Evolutionary conservation across 352 stramenopile species (phyloP).

Genomic region (Phytophthora citricola): DNA sequence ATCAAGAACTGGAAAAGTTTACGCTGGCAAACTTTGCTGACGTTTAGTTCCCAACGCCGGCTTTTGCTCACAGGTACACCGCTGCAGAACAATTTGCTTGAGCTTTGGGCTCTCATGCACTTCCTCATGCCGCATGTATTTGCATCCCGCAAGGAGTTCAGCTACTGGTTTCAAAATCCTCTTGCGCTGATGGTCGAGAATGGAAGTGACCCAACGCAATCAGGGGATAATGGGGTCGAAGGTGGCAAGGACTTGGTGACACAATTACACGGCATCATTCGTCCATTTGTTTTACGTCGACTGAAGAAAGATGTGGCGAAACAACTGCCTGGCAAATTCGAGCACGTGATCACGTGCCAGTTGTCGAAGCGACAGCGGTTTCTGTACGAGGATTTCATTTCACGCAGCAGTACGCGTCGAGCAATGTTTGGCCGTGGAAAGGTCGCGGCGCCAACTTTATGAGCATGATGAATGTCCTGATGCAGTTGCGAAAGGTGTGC

Average conservation of each 20-base stretch:
- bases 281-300: slow-evolving; percentile 96
- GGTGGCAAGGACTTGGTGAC: slow-evolving; percentile 80
- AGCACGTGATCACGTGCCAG: slow-evolving; percentile 96
- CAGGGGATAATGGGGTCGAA: slow-evolving; percentile 40
- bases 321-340: slow-evolving; percentile 97
- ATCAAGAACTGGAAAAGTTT: slow-evolving; percentile 99
- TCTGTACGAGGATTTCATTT: slow-evolving; percentile 99
- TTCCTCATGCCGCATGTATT: slow-evolving; percentile 99
- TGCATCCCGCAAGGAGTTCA: slow-evolving; percentile 93
- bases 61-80: slow-evolving; percentile 96
- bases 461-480: slow-evolving; percentile 99
- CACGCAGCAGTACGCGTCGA: slow-evolving; percentile 92
- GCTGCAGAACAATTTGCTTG: slow-evolving; percentile 98
- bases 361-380: slow-evolving; percentile 96
- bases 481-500: slow-evolving; percentile 98
- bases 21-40: slow-evolving; percentile 98
- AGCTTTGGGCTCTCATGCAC: slow-evolving; percentile 98
- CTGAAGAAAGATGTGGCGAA: slow-evolving; percentile 99
- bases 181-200: slow-evolving; percentile 88
- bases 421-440: slow-evolving; percentile 85
- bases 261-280: slow-evolving; percentile 97
- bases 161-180: slow-evolving; percentile 98
- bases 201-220: slow-evolving; percentile 76
- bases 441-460: slow-evolving; percentile 92
- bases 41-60: slow-evolving; percentile 95